phyloP scores from a whole-genome alignment of 257 asterid species.

The Petrea volubilis region DNA sequence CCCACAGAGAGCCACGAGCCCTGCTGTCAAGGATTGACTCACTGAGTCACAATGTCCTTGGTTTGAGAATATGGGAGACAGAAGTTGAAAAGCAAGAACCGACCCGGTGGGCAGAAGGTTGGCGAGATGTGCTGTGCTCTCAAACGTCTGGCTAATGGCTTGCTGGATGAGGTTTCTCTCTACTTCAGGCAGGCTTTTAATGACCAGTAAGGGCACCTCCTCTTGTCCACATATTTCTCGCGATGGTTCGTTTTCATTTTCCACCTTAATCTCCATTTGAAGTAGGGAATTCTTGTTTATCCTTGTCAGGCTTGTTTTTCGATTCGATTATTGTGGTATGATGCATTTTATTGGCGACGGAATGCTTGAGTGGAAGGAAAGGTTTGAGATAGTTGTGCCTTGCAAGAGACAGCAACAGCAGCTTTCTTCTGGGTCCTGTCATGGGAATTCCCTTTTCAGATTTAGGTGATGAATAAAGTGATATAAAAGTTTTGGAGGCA shows the following conservation, averaged over 20 bases:
- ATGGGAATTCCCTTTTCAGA: slow-evolving; percentile 14
- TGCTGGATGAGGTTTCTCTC: slow-evolving; percentile 68
- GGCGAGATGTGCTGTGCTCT: slow-evolving; percentile 84
- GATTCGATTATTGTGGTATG: neutral
- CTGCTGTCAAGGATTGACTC: slow-evolving; percentile 51
- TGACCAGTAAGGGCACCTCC: slow-evolving; percentile 47
- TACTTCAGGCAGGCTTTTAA: slow-evolving; percentile 48
- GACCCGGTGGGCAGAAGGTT: slow-evolving; percentile 94
- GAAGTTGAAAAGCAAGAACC: slow-evolving; percentile 75
- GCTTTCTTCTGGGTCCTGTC: slow-evolving; percentile 22
- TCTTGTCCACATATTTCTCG: slow-evolving; percentile 37
- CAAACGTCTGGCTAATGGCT: slow-evolving; percentile 93
- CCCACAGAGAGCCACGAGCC: slow-evolving; percentile 63
- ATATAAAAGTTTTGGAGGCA: too few relatives aligned
- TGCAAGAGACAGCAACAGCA: slow-evolving; percentile 52
- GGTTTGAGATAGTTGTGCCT: slow-evolving; percentile 40
- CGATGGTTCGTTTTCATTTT: slow-evolving; percentile 30
- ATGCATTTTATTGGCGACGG: slow-evolving; percentile 35
- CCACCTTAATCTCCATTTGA: slow-evolving; percentile 60
- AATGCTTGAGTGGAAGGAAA: slow-evolving; percentile 41
- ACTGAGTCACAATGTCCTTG: slow-evolving; percentile 75
- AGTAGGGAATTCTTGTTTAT: neutral
- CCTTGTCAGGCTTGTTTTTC: neutral
- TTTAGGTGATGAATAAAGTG: too few relatives aligned
- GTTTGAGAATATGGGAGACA: slow-evolving; percentile 74